Evolutionary conservation across 148 eudicot species (phyloP).

Genomic region (Pouteria glomerata): DNA sequence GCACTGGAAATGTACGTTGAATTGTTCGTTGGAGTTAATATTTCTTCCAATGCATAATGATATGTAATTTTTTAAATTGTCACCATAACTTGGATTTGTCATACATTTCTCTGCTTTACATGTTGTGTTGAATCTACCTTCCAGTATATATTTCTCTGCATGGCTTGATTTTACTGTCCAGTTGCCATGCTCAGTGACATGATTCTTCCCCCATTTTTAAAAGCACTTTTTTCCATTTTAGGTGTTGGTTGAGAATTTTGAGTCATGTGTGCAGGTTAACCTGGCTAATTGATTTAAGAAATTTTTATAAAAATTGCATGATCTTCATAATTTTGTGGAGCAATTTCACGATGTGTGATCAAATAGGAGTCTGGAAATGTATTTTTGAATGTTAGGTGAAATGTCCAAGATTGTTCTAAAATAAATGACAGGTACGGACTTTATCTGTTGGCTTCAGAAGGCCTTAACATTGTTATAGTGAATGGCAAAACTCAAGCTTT

Average conservation of each 20-base stretch:
- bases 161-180: background rate
- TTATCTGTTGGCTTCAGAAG: background rate
- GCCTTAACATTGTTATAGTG: background rate
- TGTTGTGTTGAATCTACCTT: background rate
- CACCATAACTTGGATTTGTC: background rate
- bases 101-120: background rate
- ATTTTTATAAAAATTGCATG: too few relatives aligned
- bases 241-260: background rate
- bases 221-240: too few relatives aligned
- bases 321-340: background rate
- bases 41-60: background rate
- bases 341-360: background rate
- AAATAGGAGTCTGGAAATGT: background rate
- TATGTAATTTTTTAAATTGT: background rate
- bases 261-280: background rate
- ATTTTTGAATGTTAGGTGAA: background rate
- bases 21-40: constrained; percentile 13
- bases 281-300: background rate
- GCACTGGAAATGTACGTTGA: constrained; percentile 43
- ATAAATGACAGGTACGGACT: background rate
- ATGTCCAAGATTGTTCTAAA: background rate
- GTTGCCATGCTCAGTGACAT: too few relatives aligned
- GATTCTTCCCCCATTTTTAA: background rate
- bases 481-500: too few relatives aligned
- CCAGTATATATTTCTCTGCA: background rate